A percentile compares a stretch with the other conserved stretches of the same genome.
Evolutionary conservation across 2,329 filamentous ascomycete species (phyloP).

Genomic region (Fulvia fulva): DNA sequence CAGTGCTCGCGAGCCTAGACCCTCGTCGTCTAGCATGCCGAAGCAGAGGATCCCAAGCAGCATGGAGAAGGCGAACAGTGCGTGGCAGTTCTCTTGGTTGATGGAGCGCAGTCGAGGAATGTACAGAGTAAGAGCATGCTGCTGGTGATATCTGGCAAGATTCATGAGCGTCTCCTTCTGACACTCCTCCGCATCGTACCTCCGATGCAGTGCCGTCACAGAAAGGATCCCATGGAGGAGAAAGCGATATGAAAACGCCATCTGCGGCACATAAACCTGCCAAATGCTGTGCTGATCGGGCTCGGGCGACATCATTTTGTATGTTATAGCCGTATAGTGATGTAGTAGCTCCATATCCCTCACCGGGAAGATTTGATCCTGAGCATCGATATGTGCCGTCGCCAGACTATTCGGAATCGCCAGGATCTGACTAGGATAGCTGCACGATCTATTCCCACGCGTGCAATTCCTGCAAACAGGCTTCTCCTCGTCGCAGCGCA

Average conservation of each 20-base stretch:
- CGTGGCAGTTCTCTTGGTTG: constrained; percentile 21
- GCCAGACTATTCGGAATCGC: constrained; percentile 2
- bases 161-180: constrained; percentile 15
- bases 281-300: constrained; percentile 12
- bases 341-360: constrained; percentile 26
- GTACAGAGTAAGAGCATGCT: constrained; percentile 21
- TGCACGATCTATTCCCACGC: constrained; percentile 18
- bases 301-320: constrained; percentile 13
- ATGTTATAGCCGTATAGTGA: constrained; percentile 19
- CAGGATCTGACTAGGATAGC: constrained; percentile 15
- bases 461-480: constrained; percentile 23
- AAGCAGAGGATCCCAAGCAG: constrained; percentile 16
- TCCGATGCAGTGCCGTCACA: constrained; percentile 16
- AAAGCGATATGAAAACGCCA: constrained; percentile 20
- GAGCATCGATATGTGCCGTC: not conserved
- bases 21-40: constrained; percentile 14
- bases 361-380: constrained; percentile 16
- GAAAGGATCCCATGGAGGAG: constrained; percentile 21
- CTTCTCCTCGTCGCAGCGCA: constrained; percentile 22
- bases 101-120: constrained; percentile 21
- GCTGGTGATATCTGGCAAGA: constrained; percentile 22
- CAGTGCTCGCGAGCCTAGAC: constrained; percentile 3
- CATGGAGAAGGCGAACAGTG: constrained; percentile 21
- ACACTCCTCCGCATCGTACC: constrained; percentile 5
- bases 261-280: constrained; percentile 13